Evolutionary conservation across 306 rosid genomes (phyloP).

Genomic region (Canavalia gladiata): DNA sequence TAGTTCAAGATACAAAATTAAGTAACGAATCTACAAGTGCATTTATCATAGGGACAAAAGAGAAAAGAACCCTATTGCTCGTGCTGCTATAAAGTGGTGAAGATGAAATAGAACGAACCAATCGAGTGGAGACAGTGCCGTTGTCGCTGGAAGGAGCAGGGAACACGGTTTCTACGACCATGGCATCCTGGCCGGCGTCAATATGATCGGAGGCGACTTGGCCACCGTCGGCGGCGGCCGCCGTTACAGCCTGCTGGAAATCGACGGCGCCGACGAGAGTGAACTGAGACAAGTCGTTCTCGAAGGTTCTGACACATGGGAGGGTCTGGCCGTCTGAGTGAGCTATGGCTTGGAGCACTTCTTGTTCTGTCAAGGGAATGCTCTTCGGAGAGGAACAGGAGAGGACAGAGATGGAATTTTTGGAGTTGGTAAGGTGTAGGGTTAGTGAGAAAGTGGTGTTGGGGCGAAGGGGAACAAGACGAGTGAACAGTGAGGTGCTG

Average conservation of each 20-base stretch:
- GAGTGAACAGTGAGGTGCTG: slow-evolving; percentile 46
- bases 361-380: slow-evolving; percentile 70
- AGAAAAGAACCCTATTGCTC: neutral
- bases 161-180: slow-evolving; percentile 89
- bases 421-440: slow-evolving; percentile 32
- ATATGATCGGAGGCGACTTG: slow-evolving; percentile 82
- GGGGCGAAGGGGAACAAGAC: slow-evolving; percentile 48
- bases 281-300: slow-evolving; percentile 74
- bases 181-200: slow-evolving; percentile 68
- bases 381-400: slow-evolving; percentile 59
- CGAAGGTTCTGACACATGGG: slow-evolving; percentile 85
- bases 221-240: slow-evolving; percentile 94
- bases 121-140: slow-evolving; percentile 88
- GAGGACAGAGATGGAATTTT: slow-evolving; percentile 49
- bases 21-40: slow-evolving; percentile 21
- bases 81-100: neutral
- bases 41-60: neutral
- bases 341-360: slow-evolving; percentile 75
- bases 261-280: slow-evolving; percentile 81
- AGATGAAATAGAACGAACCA: slow-evolving; percentile 63
- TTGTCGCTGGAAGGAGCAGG: slow-evolving; percentile 70
- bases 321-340: slow-evolving; percentile 69
- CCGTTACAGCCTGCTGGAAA: slow-evolving; percentile 81
- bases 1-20: neutral
- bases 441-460: slow-evolving; percentile 39